Base-by-base conservation (phyloP, 345 rosid species). In the Populus ilicifolia region DNA sequence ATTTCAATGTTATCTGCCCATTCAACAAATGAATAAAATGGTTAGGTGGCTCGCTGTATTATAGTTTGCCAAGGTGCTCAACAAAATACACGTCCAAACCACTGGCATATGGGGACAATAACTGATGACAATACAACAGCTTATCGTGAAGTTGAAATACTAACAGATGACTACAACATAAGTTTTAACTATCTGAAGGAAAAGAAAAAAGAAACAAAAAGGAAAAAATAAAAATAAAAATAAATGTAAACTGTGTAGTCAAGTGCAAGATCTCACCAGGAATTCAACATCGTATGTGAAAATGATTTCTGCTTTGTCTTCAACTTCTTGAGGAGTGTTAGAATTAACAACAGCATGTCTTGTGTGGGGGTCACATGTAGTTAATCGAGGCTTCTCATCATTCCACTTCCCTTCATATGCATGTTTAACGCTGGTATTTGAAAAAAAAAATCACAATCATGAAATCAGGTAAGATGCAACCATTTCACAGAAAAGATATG, bases 201-300 rank as follows among this genome's bases (percentile, higher is more conserved):
- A 29, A 33, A 33, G 36, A 33, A 33, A 33, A 33, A 33, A 4
- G 36, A 33, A 33, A 33, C 5, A 33, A 33, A 33, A 33, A 4
- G 35, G 36, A 33, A 33, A 30, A 30, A 30, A 2, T 2, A 30
- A 23, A 59, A 54, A 65, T 17, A 67, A 25, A 67, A 43, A 27
- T 29, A 67, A 78, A 29, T 5, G 16, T 5, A 21, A 33, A 35
- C 36, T n/a, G 18, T 18, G 16, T 8, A 46, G 36, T 48, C 48
- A 8, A 11, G 73, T 46, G 67, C 65, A 72, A 62, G 36, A 84
- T 44, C 90, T 80, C 73, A 88, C 98, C 97, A 84, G 87, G 86
- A 92, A 94, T 44, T 90, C 97, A 80, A 94, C 94, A 80, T 92
- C 98, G 78, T 91, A 94, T 20, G 97, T 94, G 90, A 92, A 90